Conservation (phyloP, 1,284 basidiomycete species). For the Phenoliferia sp. region DNA sequence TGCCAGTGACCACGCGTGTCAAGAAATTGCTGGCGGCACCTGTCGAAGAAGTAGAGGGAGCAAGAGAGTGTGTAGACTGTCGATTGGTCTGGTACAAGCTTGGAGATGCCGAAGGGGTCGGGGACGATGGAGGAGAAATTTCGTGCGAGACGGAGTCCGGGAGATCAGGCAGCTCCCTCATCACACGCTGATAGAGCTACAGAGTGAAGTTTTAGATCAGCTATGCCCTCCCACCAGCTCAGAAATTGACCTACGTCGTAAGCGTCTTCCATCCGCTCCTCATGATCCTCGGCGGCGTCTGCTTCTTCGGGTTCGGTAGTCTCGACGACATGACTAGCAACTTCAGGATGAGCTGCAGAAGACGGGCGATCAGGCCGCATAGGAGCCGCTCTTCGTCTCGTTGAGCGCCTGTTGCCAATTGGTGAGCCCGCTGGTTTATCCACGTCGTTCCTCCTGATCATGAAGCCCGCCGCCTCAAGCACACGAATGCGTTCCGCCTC, state of each 20-base stretch:
- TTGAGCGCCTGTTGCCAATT: slow-evolving; percentile 28
- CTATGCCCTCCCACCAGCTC: background rate
- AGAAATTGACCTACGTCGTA: slow-evolving; percentile 52
- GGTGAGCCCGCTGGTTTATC: slow-evolving; percentile 47
- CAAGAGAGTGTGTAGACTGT: background rate
- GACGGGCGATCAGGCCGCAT: slow-evolving; percentile 7
- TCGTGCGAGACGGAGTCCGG: slow-evolving; percentile 33
- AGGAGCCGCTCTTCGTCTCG: background rate
- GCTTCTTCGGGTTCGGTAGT: slow-evolving; percentile 6
- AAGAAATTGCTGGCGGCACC: slow-evolving; percentile 11
- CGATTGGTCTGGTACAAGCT: background rate
- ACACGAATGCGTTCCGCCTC: slow-evolving; percentile 73
- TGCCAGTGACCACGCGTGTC: slow-evolving; percentile 34
- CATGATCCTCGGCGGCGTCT: slow-evolving; percentile 44
- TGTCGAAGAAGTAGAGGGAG: background rate
- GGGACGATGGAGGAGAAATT: slow-evolving; percentile 4
- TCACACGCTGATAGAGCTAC: slow-evolving; percentile 29
- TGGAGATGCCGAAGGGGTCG: slow-evolving; percentile 7
- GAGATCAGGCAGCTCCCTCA: slow-evolving; percentile 44
- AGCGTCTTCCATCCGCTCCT: slow-evolving; percentile 68
- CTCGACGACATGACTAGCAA: slow-evolving; percentile 40
- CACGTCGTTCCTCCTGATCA: slow-evolving; percentile 54
- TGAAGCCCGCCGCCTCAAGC: slow-evolving; percentile 78
- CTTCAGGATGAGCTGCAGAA: background rate
- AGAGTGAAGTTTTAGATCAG: background rate